phyloP scores from a whole-genome alignment of 176 grass and related monocot genomes.

The Oryza punctata region DNA sequence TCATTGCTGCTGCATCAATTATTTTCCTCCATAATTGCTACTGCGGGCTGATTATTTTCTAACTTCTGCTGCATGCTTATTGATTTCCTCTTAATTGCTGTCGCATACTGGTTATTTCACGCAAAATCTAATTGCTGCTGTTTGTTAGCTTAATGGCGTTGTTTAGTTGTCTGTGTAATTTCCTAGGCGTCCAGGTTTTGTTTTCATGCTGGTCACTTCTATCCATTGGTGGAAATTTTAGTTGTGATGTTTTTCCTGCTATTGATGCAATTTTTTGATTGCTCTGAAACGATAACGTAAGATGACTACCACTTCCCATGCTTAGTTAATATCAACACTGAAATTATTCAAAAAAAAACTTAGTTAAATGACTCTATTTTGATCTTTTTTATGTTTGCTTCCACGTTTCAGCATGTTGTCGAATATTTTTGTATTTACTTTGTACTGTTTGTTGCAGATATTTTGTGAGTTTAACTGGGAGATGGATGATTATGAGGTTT shows the following conservation, averaged over 20 bases:
- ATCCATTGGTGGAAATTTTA: background rate
- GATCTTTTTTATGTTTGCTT: slow-evolving; percentile 6
- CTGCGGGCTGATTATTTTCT: no score
- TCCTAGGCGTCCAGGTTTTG: no score
- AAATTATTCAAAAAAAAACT: background rate
- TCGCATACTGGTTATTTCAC: no score
- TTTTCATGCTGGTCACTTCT: no score
- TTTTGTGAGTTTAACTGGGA: slow-evolving; percentile 85
- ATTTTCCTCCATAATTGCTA: background rate
- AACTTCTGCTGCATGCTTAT: no score
- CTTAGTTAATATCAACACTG: slow-evolving; percentile 12
- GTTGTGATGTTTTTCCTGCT: background rate
- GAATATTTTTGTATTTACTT: slow-evolving; percentile 19
- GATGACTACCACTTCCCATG: background rate
- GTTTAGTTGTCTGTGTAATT: no score
- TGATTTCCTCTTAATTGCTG: no score
- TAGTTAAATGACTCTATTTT: background rate
- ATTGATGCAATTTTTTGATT: background rate
- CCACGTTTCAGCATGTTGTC: background rate
- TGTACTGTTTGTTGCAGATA: slow-evolving; percentile 59
- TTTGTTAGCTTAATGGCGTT: no score
- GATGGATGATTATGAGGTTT: slow-evolving; percentile 77
- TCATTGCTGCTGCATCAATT: no score
- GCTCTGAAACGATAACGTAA: background rate
- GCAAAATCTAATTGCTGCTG: no score